phyloP scores from a whole-genome alignment of 306 rosid species.

The Prunus mira region DNA sequence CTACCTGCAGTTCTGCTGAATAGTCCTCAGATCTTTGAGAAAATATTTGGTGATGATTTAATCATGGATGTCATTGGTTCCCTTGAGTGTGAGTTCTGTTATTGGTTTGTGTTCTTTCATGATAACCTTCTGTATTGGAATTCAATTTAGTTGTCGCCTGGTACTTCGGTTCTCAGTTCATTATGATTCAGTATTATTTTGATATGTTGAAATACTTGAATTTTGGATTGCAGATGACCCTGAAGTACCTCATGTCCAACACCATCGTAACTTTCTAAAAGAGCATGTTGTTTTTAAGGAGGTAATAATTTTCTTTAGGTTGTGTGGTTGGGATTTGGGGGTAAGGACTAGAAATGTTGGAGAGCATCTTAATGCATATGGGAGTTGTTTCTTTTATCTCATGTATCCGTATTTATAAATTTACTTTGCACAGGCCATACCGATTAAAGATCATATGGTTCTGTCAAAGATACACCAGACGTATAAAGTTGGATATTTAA shows the following conservation, averaged over 20 bases:
- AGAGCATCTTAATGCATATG: not conserved
- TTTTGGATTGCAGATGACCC: conserved; percentile 77
- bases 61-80: conserved; percentile 87
- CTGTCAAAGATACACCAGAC: conserved; percentile 96
- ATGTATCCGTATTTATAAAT: not conserved
- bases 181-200: conserved; percentile 7
- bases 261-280: conserved; percentile 76
- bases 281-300: conserved; percentile 94
- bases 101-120: conserved; percentile 6
- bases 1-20: conserved; percentile 76
- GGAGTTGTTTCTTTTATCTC: not conserved
- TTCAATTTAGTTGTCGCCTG: not conserved
- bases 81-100: conserved; percentile 78
- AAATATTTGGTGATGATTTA: conserved; percentile 73
- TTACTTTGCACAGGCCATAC: conserved; percentile 67
- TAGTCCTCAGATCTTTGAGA: conserved; percentile 80
- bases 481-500: conserved; percentile 86
- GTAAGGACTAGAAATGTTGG: conserved; percentile 9
- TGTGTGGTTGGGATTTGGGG: conserved; percentile 4
- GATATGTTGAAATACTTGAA: conserved; percentile 7
- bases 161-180: conserved; percentile 16
- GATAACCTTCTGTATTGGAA: not conserved
- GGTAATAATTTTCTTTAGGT: conserved; percentile 40
- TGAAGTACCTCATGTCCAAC: conserved; percentile 58
- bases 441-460: conserved; percentile 71